Evolutionary conservation across 345 rosid species (phyloP).

Genomic region (Lepidium didymum): DNA sequence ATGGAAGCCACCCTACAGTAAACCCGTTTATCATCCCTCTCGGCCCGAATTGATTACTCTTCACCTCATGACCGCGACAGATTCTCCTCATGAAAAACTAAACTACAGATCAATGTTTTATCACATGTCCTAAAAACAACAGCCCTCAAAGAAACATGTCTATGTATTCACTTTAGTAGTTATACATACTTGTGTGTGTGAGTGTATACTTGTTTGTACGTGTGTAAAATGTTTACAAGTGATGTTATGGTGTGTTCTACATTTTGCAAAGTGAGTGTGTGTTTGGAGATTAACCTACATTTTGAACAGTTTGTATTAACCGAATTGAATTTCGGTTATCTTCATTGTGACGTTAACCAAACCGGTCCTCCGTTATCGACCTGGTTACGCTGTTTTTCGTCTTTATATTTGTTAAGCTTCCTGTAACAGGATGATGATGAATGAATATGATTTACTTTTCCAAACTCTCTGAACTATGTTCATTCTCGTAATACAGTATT

Average conservation of each 20-base stretch:
- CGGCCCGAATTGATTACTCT: constrained; percentile 56
- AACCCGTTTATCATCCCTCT: constrained; percentile 57
- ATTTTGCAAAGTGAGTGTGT: not conserved
- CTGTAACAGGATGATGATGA: too few species aligned
- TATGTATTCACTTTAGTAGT: not conserved
- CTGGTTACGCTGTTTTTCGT: too few species aligned
- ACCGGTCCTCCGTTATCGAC: too few species aligned
- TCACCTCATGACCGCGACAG: constrained; percentile 47
- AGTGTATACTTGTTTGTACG: not conserved
- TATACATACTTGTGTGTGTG: not conserved
- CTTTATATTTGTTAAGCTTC: too few species aligned
- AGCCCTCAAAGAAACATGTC: constrained; percentile 2
- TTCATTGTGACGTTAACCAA: too few species aligned
- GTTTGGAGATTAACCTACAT: not conserved
- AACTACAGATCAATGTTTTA: not conserved
- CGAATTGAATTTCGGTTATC: too few species aligned
- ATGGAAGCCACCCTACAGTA: constrained; percentile 66
- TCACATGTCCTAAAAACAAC: not conserved
- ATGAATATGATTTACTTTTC: too few species aligned
- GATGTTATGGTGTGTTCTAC: not conserved
- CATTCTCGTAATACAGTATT: too few species aligned
- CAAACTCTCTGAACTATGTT: too few species aligned
- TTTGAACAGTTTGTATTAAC: not conserved
- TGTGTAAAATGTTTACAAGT: not conserved
- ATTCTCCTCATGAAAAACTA: constrained; percentile 20